Evolutionary conservation across 768 basidiomycete genomes (phyloP), one percentile per base, ranked within the genome.

Genomic region (Suillus decipiens): DNA sequence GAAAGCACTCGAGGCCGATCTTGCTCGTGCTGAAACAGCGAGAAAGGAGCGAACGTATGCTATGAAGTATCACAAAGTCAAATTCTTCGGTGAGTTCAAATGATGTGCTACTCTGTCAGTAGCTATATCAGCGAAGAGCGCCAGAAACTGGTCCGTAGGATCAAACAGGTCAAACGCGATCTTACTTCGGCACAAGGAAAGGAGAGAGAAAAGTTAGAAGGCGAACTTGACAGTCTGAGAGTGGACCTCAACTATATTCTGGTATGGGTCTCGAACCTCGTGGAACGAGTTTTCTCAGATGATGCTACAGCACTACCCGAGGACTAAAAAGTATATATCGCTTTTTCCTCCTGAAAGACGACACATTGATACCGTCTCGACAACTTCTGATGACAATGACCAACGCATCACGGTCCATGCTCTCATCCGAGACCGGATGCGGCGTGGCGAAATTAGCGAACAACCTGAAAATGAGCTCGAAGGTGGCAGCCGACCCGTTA

Each of bases 241-340:
- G 83, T 96, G 15, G 94, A 96, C 72, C 80, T 97, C 51, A 95
- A 96, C 73, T 99, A 98, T 72, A 86, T 96, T 57, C 72, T 95
- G 74, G 95, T 95, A 66, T 63, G 76, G 74, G 37, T 57, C 56
- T 41, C 10, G 28, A 57, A 28, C 31, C 15, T 34, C 10, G 43
- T 47, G 7, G 3, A n/a, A 41, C 33, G 39, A 43, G 17, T 15
- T 28, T 34, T 42, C 41, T n/a, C 12, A 12, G 45, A 42, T 34
- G n/a, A 22, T 41, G 15, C 15, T 60, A 31, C 64, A 94, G 92
- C 86, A 93, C 73, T 95, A 90, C 73, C 93, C 93, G 6, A 94
- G 91, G 74, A 79, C 83, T 12, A 85, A 88, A 71, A 96, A 93
- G 79, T 97, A 98, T 72, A 86, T 97, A 36, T 92, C 95, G 1